Evolutionary conservation across 1,284 basidiomycete genomes (phyloP).

Genomic region (Microbotryum scabiosae): DNA sequence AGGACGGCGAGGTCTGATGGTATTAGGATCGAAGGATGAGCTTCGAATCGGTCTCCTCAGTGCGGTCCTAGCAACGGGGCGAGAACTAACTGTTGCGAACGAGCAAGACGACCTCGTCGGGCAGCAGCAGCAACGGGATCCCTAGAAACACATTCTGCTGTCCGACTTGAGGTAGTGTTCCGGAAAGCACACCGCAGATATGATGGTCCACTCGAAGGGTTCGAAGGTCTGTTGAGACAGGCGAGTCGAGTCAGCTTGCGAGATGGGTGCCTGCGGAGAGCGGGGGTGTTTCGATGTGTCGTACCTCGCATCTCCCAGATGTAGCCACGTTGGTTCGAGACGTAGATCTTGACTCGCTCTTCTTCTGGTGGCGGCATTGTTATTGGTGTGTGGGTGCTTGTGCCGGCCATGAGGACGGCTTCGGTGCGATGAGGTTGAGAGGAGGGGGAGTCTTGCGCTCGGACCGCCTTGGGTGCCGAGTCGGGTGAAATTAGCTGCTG

Average conservation of each 20-base stretch:
- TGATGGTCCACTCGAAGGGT: constrained; percentile 66
- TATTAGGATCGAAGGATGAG: not conserved
- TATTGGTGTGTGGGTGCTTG: too few relatives aligned
- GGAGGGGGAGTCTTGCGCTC: too few relatives aligned
- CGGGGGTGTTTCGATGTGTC: constrained; percentile 23
- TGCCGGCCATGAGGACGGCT: too few relatives aligned
- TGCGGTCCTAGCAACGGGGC: not conserved
- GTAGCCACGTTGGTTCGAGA: constrained; percentile 62
- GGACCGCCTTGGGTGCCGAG: too few relatives aligned
- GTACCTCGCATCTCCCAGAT: constrained; percentile 69
- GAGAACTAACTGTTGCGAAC: constrained; percentile 59
- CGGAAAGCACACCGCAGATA: constrained; percentile 74
- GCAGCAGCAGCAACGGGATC: constrained; percentile 73
- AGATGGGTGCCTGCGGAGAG: not conserved
- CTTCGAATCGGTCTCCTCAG: not conserved
- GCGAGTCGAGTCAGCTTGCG: not conserved
- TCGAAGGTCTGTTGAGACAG: constrained; percentile 54
- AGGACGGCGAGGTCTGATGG: constrained; percentile 62
- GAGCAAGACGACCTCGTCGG: constrained; percentile 84
- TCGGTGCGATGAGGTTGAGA: too few relatives aligned
- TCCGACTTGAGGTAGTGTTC: constrained; percentile 85
- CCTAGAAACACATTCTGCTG: constrained; percentile 97
- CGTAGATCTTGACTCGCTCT: constrained; percentile 43
- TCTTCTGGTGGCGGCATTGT: too few relatives aligned
- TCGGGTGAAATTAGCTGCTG: too few relatives aligned